Evolutionary conservation across 2,329 filamentous ascomycete species (phyloP).

Genomic region (Alternaria brassicicola): DNA sequence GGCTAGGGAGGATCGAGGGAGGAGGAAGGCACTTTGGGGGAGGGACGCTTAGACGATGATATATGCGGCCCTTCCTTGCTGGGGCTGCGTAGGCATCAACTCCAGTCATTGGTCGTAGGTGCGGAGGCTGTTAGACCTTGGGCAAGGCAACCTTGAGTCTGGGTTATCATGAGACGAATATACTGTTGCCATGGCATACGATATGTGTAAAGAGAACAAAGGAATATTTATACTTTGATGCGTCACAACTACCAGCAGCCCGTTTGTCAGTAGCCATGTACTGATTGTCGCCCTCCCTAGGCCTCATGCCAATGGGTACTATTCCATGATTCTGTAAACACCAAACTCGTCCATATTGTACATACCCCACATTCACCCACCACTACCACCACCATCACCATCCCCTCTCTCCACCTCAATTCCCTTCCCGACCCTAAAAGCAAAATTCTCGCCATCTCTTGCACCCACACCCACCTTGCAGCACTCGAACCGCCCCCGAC

Average conservation of each 20-base stretch:
- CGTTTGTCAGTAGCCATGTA: background rate
- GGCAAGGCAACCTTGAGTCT: background rate
- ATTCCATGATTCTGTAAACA: background rate
- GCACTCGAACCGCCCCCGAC: conserved; percentile 45
- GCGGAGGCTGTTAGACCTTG: background rate
- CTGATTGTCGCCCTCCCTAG: background rate
- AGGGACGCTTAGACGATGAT: conserved; percentile 55
- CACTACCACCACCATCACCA: background rate
- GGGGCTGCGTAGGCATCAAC: background rate
- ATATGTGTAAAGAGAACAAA: background rate
- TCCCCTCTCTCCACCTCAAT: conserved; percentile 19
- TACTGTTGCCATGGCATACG: background rate
- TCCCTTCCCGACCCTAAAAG: conserved; percentile 33
- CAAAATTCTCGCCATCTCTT: conserved; percentile 29
- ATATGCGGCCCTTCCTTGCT: background rate
- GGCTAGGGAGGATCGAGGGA: conserved; percentile 65
- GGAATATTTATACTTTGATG: background rate
- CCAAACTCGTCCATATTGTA: background rate
- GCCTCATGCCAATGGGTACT: background rate
- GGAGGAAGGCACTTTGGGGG: conserved; percentile 67
- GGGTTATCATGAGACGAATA: background rate
- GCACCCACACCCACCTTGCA: conserved; percentile 32
- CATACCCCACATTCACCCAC: background rate
- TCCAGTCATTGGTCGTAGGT: no score
- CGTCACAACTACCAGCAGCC: background rate